Percentiles rank a stretch among this genome's conserved stretches.
Conservation (phyloP, 371 early-diverging fungal species). For the Mucor racemosus region DNA sequence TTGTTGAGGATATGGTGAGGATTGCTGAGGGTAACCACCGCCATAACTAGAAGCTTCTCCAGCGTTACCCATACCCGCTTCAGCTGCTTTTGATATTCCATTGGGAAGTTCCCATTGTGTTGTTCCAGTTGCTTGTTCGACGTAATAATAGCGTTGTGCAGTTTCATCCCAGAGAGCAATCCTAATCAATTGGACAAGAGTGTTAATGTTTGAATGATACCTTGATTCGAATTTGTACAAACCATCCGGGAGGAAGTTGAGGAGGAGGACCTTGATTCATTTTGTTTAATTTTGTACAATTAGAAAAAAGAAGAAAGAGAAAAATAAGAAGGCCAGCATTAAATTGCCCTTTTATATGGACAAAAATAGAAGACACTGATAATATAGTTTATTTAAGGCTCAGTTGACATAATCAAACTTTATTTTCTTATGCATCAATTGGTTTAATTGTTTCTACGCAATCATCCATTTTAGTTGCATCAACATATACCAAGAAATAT, state of each 20-base stretch:
- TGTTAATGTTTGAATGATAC: neutral
- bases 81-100: slow-evolving; percentile 1
- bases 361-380: neutral
- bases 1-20: slow-evolving; percentile 12
- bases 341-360: neutral
- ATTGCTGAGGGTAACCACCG: too few relatives aligned
- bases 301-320: slow-evolving; percentile 7
- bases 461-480: slow-evolving; percentile 30
- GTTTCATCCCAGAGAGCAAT: slow-evolving; percentile 46
- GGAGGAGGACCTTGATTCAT: slow-evolving; percentile 24
- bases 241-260: slow-evolving; percentile 38
- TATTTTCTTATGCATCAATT: neutral
- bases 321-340: neutral
- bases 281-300: neutral
- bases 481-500: slow-evolving; percentile 70
- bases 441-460: slow-evolving; percentile 37
- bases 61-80: neutral
- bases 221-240: neutral
- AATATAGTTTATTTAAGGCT: neutral
- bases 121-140: slow-evolving; percentile 39
- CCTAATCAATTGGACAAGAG: slow-evolving; percentile 19
- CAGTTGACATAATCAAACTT: neutral
- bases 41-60: slow-evolving; percentile 38
- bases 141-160: slow-evolving; percentile 43
- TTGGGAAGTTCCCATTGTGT: slow-evolving; percentile 51